Conservation (phyloP, 345 rosid genomes). For the Lenwebbia sp. region DNA sequence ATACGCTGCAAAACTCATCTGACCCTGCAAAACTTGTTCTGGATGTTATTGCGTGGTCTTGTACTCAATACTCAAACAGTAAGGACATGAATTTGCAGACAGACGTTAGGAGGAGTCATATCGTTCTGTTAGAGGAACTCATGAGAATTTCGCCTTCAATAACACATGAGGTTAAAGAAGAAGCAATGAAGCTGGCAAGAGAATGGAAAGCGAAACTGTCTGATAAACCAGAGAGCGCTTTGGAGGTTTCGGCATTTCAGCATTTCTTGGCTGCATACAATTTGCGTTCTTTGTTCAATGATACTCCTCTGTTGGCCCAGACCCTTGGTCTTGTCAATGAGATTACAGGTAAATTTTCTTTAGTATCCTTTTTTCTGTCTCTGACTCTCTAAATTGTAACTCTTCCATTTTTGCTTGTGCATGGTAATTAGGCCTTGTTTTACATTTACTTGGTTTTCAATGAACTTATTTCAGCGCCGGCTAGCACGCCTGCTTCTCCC, state of each 20-base stretch:
- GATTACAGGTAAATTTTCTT: background rate
- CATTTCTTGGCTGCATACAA: constrained; percentile 26
- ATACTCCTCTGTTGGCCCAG: background rate
- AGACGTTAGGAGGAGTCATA: background rate
- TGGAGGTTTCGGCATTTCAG: constrained; percentile 22
- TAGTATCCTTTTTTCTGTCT: background rate
- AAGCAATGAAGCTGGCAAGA: constrained; percentile 13
- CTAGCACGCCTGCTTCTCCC: background rate
- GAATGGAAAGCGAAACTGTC: constrained; percentile 23
- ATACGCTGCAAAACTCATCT: constrained; percentile 10
- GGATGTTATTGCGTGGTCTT: constrained; percentile 28
- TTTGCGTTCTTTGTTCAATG: constrained; percentile 11
- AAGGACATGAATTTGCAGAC: background rate
- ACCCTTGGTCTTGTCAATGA: too few relatives aligned
- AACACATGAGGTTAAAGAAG: constrained; percentile 10
- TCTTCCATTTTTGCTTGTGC: background rate
- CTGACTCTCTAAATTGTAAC: background rate
- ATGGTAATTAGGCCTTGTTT: background rate
- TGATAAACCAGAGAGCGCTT: background rate
- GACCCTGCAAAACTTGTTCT: constrained; percentile 46
- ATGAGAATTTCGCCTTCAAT: constrained; percentile 7
- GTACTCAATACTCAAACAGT: constrained; percentile 2
- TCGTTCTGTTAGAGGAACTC: constrained; percentile 13
- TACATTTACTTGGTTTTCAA: background rate
- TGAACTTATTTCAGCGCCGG: background rate